Evolutionary conservation across 495 filamentous ascomycete genomes (phyloP).

Genomic region (Talaromyces trachyspermus): DNA sequence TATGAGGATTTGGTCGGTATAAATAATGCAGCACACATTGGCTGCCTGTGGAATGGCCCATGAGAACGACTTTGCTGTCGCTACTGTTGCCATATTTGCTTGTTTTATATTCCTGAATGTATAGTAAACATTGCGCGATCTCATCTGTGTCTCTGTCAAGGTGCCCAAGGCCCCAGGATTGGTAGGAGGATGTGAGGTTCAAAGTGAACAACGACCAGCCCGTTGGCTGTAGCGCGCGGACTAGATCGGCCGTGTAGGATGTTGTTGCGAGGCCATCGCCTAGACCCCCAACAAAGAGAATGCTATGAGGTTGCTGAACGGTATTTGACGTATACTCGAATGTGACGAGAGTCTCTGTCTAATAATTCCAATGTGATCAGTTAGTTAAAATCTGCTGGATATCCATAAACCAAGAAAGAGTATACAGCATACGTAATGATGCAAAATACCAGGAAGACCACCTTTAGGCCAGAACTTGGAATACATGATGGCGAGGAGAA

Average conservation of each 20-base stretch:
- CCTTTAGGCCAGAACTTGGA: constrained; percentile 45
- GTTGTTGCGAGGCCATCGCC: constrained; percentile 70
- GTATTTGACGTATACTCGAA: constrained; percentile 34
- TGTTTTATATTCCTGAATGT: constrained; percentile 48
- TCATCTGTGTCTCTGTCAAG: constrained; percentile 68
- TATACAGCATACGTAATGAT: constrained; percentile 40
- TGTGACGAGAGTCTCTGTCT: constrained; percentile 41
- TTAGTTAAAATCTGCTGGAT: constrained; percentile 1
- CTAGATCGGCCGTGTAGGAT: constrained; percentile 49
- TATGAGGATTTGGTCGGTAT: constrained; percentile 27
- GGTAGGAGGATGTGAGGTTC: constrained; percentile 56
- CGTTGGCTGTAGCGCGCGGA: constrained; percentile 45
- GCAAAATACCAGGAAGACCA: constrained; percentile 46
- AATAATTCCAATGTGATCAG: background rate
- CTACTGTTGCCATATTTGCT: constrained; percentile 21
- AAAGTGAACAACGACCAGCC: constrained; percentile 55
- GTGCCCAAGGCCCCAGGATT: constrained; percentile 62
- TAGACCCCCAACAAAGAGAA: constrained; percentile 79
- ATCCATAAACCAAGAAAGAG: background rate
- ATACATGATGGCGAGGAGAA: constrained; percentile 24
- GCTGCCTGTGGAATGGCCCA: constrained; percentile 82
- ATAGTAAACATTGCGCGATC: constrained; percentile 59
- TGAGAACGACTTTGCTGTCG: constrained; percentile 60
- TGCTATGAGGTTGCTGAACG: constrained; percentile 47
- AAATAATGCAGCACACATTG: constrained; percentile 80